A percentile compares a stretch with the other conserved stretches of the same genome.
Evolutionary conservation across 352 stramenopile genomes (phyloP).

Genomic region (Elongisporangium prolatum): DNA sequence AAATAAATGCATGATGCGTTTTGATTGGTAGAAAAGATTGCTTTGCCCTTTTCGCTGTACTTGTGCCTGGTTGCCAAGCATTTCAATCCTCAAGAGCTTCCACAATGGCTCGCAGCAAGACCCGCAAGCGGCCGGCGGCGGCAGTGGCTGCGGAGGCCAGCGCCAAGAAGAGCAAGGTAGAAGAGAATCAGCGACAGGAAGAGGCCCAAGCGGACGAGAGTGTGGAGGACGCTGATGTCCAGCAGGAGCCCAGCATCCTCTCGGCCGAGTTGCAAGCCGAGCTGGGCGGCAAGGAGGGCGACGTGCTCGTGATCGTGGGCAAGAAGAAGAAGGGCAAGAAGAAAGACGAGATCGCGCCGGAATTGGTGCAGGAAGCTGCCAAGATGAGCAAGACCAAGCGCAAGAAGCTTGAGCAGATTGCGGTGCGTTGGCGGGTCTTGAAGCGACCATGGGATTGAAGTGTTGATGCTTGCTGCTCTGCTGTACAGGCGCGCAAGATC

Average conservation of each 20-base stretch:
- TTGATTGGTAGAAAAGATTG: conserved; percentile 17
- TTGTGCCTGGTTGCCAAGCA: not conserved
- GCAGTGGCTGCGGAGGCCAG: conserved; percentile 8
- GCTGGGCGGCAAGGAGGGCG: conserved; percentile 51
- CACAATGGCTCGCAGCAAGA: conserved; percentile 52
- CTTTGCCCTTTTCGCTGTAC: not conserved
- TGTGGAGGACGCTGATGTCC: not conserved
- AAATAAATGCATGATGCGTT: not conserved
- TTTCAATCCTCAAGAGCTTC: conserved; percentile 4
- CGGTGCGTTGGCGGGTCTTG: conserved; percentile 12
- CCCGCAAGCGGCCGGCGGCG: conserved; percentile 28
- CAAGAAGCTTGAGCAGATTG: conserved; percentile 75
- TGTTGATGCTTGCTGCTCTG: not conserved
- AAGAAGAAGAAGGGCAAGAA: conserved; percentile 51
- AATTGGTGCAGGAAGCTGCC: conserved; percentile 54
- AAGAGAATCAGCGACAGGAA: conserved; percentile 13
- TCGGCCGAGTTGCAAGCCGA: conserved; percentile 64
- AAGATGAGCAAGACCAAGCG: conserved; percentile 81
- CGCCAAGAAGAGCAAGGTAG: conserved; percentile 4
- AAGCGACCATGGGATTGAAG: not conserved
- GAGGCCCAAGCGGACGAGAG: conserved; percentile 8
- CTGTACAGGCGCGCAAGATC: conserved; percentile 46
- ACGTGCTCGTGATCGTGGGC: conserved; percentile 56
- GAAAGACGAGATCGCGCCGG: conserved; percentile 43
- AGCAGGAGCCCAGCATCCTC: conserved; percentile 28